Evolutionary conservation across 805 yeast species (phyloP).

Genomic region (Hanseniaspora guilliermondii): DNA sequence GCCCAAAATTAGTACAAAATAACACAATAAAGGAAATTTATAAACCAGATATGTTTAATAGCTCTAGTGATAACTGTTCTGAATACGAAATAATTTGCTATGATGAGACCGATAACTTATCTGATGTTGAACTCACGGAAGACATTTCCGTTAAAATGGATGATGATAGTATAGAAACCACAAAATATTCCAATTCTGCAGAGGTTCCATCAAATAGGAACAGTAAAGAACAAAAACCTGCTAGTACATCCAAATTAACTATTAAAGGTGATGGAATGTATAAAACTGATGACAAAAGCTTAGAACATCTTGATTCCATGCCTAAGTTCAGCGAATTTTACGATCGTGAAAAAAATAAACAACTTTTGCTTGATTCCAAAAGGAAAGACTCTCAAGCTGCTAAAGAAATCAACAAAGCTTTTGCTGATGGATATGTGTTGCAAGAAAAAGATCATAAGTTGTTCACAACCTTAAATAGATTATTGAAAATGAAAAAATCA

Average conservation of each 20-base stretch:
- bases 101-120: not conserved
- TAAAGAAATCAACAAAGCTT: slow-evolving; percentile 26
- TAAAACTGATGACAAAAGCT: not conserved
- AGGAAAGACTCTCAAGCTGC: slow-evolving; percentile 10
- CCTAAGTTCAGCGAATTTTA: not conserved
- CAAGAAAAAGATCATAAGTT: slow-evolving; percentile 25
- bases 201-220: not conserved
- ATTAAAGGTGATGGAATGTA: not conserved
- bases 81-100: not conserved
- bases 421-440: slow-evolving; percentile 32
- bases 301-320: no score
- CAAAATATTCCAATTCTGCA: not conserved
- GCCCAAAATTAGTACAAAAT: not conserved
- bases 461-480: slow-evolving; percentile 26
- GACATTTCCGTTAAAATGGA: not conserved
- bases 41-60: not conserved
- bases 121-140: not conserved
- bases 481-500: slow-evolving; percentile 23
- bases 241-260: not conserved
- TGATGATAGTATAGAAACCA: not conserved
- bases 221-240: not conserved
- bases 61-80: not conserved
- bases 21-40: not conserved
- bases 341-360: slow-evolving; percentile 20
- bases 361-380: slow-evolving; percentile 35